A percentile compares a stretch with the other conserved stretches of the same genome.
phyloP scores from a whole-genome alignment of 768 basidiomycete species.

The Coprinopsis sp. region DNA sequence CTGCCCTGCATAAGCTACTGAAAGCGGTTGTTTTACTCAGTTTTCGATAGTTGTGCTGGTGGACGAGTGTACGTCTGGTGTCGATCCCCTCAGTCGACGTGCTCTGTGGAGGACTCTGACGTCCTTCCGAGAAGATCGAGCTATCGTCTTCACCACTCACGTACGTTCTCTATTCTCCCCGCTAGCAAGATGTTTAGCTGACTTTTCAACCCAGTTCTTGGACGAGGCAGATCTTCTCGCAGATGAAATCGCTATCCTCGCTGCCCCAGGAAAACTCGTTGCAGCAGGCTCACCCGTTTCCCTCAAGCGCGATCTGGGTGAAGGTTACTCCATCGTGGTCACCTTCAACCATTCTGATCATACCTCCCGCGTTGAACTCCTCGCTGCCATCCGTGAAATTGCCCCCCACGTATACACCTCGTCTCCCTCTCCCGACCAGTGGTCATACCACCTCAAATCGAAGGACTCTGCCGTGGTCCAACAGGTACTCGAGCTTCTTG shows the following conservation, averaged over 20 bases:
- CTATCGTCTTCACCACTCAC: constrained; percentile 77
- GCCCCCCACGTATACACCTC: constrained; percentile 43
- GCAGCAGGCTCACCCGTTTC: constrained; percentile 70
- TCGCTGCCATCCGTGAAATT: constrained; percentile 37
- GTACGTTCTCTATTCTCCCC: constrained; percentile 30
- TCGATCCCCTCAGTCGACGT: constrained; percentile 75
- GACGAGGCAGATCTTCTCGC: constrained; percentile 78
- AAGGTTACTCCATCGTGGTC: constrained; percentile 65
- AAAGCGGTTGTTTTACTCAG: constrained; percentile 1
- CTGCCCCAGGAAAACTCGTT: constrained; percentile 69
- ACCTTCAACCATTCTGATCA: constrained; percentile 33
- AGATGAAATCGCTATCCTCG: constrained; percentile 70
- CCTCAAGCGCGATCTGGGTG: constrained; percentile 66
- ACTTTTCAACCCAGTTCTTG: constrained; percentile 54
- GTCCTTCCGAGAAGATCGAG: constrained; percentile 58
- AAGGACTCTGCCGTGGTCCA: constrained; percentile 54
- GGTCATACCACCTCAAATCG: constrained; percentile 54
- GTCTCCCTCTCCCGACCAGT: constrained; percentile 37
- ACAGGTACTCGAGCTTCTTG: constrained; percentile 50
- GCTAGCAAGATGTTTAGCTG: neutral
- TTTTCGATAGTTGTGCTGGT: constrained; percentile 45
- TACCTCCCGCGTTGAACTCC: constrained; percentile 26
- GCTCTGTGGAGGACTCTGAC: constrained; percentile 75
- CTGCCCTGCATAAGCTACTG: neutral
- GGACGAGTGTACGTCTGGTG: constrained; percentile 73